These are phyloP conservation scores for Gossypium gossypioides DNA, from an alignment of 441 rosid species.

Conservation along the genomic window DNA sequence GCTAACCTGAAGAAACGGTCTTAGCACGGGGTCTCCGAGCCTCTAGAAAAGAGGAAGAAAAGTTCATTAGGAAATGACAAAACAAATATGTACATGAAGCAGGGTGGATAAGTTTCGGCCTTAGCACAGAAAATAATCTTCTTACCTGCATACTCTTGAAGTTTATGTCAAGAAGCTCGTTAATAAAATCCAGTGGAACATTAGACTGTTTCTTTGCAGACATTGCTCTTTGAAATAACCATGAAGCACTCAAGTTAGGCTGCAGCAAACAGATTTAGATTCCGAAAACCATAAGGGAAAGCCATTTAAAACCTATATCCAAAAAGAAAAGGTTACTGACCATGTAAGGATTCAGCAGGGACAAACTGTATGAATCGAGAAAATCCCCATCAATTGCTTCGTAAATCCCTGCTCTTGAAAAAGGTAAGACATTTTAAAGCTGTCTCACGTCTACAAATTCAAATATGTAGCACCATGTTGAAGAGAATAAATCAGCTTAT, in stretches of 20 bases:
- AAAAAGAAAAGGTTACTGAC: slow-evolving; percentile 29
- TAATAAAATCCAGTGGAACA: slow-evolving; percentile 62
- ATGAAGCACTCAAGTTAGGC: slow-evolving; percentile 88
- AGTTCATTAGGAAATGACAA: slow-evolving; percentile 8
- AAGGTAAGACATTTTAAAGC: not conserved
- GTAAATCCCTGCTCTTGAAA: slow-evolving; percentile 43
- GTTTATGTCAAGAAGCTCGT: slow-evolving; percentile 79
- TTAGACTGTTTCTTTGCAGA: slow-evolving; percentile 60
- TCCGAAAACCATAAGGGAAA: slow-evolving; percentile 7
- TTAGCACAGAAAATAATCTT: not conserved
- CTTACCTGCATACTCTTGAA: slow-evolving; percentile 77
- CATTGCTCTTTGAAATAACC: slow-evolving; percentile 96
- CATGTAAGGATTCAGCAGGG: slow-evolving; percentile 90
- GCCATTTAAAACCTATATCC: slow-evolving; percentile 6
- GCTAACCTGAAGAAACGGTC: slow-evolving; percentile 87
- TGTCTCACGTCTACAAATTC: not conserved
- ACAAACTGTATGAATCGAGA: slow-evolving; percentile 63
- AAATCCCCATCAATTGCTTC: slow-evolving; percentile 73
- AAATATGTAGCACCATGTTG: not conserved
- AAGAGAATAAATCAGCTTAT: not conserved
- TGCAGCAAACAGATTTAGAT: slow-evolving; percentile 23
- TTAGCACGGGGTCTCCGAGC: slow-evolving; percentile 73
- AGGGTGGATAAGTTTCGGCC: not conserved
- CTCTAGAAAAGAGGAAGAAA: slow-evolving; percentile 33
- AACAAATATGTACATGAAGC: slow-evolving; percentile 5